Evolutionary conservation across 116 monocot genomes (phyloP), one percentile per base, ranked within the genome.

Genomic region (Trichopus zeylanicus): DNA sequence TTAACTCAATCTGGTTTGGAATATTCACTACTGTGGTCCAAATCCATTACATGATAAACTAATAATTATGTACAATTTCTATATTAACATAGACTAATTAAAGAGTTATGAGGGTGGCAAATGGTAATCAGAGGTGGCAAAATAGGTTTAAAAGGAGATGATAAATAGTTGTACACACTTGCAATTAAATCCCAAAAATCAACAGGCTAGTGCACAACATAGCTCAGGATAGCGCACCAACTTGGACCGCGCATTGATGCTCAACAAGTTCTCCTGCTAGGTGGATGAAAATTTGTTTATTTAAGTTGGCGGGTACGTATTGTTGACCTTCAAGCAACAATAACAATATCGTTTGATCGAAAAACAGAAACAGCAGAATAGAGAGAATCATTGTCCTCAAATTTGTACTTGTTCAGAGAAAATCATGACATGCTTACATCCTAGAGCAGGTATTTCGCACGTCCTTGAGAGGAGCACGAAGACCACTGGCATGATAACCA

Each of bases 401-500:
- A n/a, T n/a, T n/a, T n/a, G n/a, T 35, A 10, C 5, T 35, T 35
- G 29, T 5, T 26, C n/a, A 29, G 29, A n/a, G n/a, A 29, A 2
- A 49, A 33, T 0, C 0, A n/a, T 29, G 21, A 26, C 31, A 31
- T 28, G 8, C 15, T 38, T 69, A 74, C 85, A 76, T 90, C 11
- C 60, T 30, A 37, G 76, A 29, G 55, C 59, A 56, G 1, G 76
- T 78, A 48, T 97, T 87, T 22, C 75, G 65, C 11, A 85, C 72
- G 68, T 81, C 84, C 67, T 75, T 91, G 9, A 97, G 63, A 61
- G 97, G 97, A 12, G 81, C 60, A 39, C 97, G 81, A 19, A 97
- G 84, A 37, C 97, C 97, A 53, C 97, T 97, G 42, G 87, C 87
- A 66, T 84, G 91, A 26, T 91, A 87, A 49, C 97, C 97, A 23